Evolutionary conservation across 148 eudicot genomes (phyloP).

Genomic region (Heliamphora exappendiculata): DNA sequence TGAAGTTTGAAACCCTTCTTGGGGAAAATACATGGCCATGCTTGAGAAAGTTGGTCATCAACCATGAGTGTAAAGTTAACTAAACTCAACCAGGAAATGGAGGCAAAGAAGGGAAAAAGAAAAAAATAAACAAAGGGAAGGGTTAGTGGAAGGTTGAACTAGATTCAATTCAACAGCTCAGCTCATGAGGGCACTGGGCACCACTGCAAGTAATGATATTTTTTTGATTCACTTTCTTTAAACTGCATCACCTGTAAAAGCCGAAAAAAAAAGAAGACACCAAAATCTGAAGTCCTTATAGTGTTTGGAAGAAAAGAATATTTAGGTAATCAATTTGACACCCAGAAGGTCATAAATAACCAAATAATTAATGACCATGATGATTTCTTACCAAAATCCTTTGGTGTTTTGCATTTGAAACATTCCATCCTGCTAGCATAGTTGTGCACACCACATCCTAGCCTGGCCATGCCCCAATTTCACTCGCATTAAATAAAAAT

Average conservation of each 20-base stretch:
- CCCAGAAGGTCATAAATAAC: not conserved
- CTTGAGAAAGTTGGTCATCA: slow-evolving; percentile 6
- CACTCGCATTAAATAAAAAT: not conserved
- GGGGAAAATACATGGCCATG: slow-evolving; percentile 11
- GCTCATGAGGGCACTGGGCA: too few species aligned
- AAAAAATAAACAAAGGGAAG: not conserved
- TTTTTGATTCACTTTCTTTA: slow-evolving; percentile 7
- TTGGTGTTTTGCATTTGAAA: slow-evolving; percentile 49
- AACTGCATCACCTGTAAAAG: slow-evolving; percentile 20
- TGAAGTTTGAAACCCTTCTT: slow-evolving; percentile 4
- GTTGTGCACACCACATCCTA: slow-evolving; percentile 71
- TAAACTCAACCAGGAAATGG: not conserved
- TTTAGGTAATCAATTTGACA: too few species aligned
- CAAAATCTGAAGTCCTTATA: not conserved
- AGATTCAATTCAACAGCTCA: not conserved
- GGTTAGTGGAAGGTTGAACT: not conserved
- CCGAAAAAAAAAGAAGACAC: not conserved
- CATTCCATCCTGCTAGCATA: slow-evolving; percentile 75
- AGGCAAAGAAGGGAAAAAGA: not conserved
- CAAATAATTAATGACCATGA: not conserved
- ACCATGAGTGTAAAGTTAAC: slow-evolving; percentile 12
- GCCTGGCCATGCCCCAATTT: slow-evolving; percentile 25
- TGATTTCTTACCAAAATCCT: slow-evolving; percentile 44
- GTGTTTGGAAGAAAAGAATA: not conserved
- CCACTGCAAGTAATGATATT: not conserved